Evolutionary conservation across 192 early-diverging fungal species (phyloP).

Genomic region (Rhizophagus clarus): DNA sequence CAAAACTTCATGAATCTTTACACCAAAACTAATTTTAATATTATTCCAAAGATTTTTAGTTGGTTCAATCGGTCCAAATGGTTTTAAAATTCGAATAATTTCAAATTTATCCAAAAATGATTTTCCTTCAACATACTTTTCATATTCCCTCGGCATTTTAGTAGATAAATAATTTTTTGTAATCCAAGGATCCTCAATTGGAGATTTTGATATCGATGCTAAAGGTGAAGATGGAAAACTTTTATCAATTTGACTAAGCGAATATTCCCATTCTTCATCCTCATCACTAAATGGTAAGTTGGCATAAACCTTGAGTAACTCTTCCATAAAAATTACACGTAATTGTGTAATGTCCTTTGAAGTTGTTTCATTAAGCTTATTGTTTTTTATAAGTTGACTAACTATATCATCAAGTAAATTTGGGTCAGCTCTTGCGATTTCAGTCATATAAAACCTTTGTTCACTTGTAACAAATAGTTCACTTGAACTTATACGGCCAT

Average conservation of each 20-base stretch:
- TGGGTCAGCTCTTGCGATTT: not conserved
- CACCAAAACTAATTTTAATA: not conserved
- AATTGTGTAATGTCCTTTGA: not conserved
- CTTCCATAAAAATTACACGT: not conserved
- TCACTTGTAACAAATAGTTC: not conserved
- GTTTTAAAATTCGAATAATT: not conserved
- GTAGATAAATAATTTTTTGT: not conserved
- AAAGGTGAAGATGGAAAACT: not conserved
- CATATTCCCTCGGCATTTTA: not conserved
- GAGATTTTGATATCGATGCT: not conserved
- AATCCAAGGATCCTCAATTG: not conserved
- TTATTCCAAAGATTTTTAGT: not conserved
- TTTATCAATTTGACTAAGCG: not conserved
- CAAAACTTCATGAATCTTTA: not conserved
- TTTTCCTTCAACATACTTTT: not conserved
- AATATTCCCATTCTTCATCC: not conserved
- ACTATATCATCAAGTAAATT: not conserved
- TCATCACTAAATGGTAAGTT: not conserved
- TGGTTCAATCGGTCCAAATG: not conserved
- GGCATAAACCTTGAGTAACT: not conserved
- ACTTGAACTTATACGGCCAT: not conserved
- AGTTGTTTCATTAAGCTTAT: not conserved
- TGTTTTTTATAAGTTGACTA: not conserved
- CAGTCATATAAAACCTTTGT: not conserved
- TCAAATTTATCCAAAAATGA: not conserved